These are phyloP conservation scores for Aspergillus bridgeri DNA, from an alignment of 495 filamentous ascomycete species.

Conservation along the genomic window DNA sequence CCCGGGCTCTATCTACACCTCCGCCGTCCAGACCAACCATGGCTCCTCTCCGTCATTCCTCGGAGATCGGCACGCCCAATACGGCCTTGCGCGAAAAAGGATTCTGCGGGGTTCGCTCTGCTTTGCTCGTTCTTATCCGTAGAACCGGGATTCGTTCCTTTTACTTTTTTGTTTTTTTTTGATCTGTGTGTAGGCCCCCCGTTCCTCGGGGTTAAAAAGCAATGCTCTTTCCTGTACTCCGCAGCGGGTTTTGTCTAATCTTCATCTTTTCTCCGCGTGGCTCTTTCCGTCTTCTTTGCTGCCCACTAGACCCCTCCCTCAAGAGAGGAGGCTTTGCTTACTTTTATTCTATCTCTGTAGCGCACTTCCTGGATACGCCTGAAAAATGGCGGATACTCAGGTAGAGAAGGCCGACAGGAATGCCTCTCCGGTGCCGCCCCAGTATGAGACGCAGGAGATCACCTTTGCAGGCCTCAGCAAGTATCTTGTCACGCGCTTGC, in stretches of 20 bases:
- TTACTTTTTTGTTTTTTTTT: neutral
- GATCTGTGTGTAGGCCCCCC: too few relatives aligned
- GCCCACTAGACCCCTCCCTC: neutral
- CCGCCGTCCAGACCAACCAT: too few relatives aligned
- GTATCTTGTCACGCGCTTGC: conserved; percentile 69
- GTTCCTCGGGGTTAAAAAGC: neutral
- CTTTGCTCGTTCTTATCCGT: neutral
- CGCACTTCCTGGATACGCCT: neutral
- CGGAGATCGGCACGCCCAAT: neutral
- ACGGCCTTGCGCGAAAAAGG: neutral
- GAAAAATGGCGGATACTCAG: neutral
- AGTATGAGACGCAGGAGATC: conserved; percentile 44
- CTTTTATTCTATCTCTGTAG: neutral
- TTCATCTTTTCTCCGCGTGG: neutral
- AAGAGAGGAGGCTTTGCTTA: neutral
- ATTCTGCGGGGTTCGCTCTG: neutral
- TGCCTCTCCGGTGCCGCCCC: conserved; percentile 13
- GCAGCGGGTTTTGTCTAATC: neutral
- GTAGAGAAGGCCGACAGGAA: neutral
- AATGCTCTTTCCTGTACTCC: neutral
- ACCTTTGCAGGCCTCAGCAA: conserved; percentile 34
- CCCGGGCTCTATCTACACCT: too few relatives aligned
- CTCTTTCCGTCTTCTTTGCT: neutral
- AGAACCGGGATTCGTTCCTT: too few relatives aligned
- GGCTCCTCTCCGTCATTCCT: neutral